Base-by-base conservation (phyloP, 208 protist species). In the Leptomonas seymouri region DNA sequence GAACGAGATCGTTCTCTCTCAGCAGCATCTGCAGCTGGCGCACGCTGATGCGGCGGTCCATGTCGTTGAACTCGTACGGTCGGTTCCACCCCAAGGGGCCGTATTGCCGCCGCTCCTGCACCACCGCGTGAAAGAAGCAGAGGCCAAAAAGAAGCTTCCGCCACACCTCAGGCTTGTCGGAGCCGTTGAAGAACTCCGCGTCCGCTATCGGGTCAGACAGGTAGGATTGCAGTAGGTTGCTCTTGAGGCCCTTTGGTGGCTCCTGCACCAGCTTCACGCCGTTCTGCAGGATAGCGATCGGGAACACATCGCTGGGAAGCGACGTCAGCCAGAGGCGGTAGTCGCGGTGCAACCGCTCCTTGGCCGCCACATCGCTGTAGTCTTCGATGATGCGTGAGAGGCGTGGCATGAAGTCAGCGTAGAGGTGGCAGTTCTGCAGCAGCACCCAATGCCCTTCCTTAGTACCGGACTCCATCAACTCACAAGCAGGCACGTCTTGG, bases 261-360 rank as follows among this genome's bases (percentile, higher is more conserved):
- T 99, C 98, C 77, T 99, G 97, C 48, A 99, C 98, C 64, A 99
- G 87, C 85, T 99, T 99, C 46, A 99, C 92, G 44, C 97, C 95
- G 79, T 98, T 98, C 82, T 99, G 98, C 57, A 99, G 80, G 64
- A 99, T 98, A 25, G 93, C 84, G 61, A 99, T 97, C 20, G 98
- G 98, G 89, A 99, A 99, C 11, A 84, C 85, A n/a, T 94, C 82
- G 49, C 94, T 96, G 11, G 98, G 98, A 79, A 99, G 95, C 11
- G 96, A 98, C 15, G 98, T 99, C 30, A 99, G 90, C 98, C 98
- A 99, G 18, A 99, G 78, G 21, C 98, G 89, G 87, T 99, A 99
- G 61, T 99, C 85, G 48, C 82, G 82, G 83, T 99, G 80, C 58
- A 99, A 80, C 59, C 88, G 90, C 36, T 91, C 81, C 77, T 98